These are phyloP conservation scores for Microbotryum violaceum DNA, from an alignment of 1,284 basidiomycete species.

Conservation along the genomic window DNA sequence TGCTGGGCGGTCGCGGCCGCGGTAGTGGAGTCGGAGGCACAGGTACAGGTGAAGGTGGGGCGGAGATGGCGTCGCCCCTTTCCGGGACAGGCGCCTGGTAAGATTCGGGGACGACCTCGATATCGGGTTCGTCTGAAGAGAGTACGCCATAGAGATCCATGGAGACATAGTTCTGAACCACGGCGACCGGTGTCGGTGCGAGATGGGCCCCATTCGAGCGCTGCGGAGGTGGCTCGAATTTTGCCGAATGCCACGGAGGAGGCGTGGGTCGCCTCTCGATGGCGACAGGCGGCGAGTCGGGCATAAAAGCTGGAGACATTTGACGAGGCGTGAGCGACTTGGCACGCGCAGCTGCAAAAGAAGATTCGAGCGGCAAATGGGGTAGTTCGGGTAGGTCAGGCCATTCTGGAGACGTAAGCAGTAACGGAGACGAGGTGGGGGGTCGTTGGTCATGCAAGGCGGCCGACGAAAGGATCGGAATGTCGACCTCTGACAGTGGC, in stretches of 20 bases:
- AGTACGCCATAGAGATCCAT: slow-evolving; percentile 5
- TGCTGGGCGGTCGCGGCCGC: background rate
- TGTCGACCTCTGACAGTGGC: background rate
- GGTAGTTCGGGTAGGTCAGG: slow-evolving; percentile 4
- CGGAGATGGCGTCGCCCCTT: no score
- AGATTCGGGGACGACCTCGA: background rate
- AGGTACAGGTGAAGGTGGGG: no score
- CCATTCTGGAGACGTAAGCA: background rate
- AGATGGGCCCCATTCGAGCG: background rate
- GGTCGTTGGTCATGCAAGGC: background rate
- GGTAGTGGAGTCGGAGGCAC: no score
- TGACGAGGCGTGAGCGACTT: no score
- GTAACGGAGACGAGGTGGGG: background rate
- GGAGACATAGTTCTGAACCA: background rate
- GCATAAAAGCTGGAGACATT: background rate
- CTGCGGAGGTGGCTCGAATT: no score
- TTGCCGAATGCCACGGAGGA: background rate
- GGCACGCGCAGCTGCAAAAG: no score
- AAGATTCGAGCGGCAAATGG: no score
- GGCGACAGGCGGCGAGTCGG: background rate
- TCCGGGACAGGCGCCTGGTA: background rate
- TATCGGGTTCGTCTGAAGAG: slow-evolving; percentile 4
- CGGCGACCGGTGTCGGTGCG: background rate
- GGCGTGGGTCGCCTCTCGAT: background rate
- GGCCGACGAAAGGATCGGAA: slow-evolving; percentile 1